phyloP scores from a whole-genome alignment of 352 stramenopile genomes.

The Phytopythium boreale region DNA sequence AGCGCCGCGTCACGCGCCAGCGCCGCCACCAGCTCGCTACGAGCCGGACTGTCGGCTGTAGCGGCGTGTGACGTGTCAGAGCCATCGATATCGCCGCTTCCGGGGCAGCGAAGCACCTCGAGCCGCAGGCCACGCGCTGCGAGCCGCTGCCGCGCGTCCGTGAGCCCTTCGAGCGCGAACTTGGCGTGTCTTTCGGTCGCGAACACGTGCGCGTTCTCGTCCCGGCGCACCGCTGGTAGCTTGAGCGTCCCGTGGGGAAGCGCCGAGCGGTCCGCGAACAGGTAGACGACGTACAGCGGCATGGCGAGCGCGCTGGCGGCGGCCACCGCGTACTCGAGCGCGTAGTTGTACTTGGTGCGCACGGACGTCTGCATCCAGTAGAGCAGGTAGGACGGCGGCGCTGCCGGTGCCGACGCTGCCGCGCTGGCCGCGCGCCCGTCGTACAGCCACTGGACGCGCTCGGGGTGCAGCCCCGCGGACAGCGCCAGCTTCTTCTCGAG shows the following conservation, averaged over 20 bases:
- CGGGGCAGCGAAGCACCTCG: slow-evolving; percentile 57
- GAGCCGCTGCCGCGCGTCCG: slow-evolving; percentile 38
- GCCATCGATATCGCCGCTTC: slow-evolving; percentile 4
- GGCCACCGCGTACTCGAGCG: slow-evolving; percentile 72
- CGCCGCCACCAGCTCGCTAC: slow-evolving; percentile 36
- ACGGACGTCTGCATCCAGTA: slow-evolving; percentile 90
- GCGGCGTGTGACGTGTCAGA: slow-evolving; percentile 2
- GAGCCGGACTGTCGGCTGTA: slow-evolving; percentile 7
- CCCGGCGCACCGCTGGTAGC: slow-evolving; percentile 16
- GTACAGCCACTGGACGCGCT: slow-evolving; percentile 77
- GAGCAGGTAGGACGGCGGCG: slow-evolving; percentile 37
- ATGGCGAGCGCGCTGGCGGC: slow-evolving; percentile 59
- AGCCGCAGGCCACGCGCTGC: slow-evolving; percentile 47
- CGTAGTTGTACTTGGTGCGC: slow-evolving; percentile 80
- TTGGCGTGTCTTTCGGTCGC: slow-evolving; percentile 67
- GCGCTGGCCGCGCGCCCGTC: slow-evolving; percentile 25
- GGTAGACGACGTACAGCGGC: slow-evolving; percentile 73
- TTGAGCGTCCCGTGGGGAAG: slow-evolving; percentile 11
- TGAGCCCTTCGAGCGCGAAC: slow-evolving; percentile 73
- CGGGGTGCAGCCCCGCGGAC: slow-evolving; percentile 53
- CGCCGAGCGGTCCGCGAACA: slow-evolving; percentile 61
- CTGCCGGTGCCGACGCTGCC: neutral
- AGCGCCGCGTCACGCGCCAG: slow-evolving; percentile 53
- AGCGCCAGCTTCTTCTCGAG: slow-evolving; percentile 50
- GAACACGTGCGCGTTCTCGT: slow-evolving; percentile 64